Evolutionary conservation across 2,329 filamentous ascomycete species (phyloP).

Genomic region (Hypoxylon sp.): DNA sequence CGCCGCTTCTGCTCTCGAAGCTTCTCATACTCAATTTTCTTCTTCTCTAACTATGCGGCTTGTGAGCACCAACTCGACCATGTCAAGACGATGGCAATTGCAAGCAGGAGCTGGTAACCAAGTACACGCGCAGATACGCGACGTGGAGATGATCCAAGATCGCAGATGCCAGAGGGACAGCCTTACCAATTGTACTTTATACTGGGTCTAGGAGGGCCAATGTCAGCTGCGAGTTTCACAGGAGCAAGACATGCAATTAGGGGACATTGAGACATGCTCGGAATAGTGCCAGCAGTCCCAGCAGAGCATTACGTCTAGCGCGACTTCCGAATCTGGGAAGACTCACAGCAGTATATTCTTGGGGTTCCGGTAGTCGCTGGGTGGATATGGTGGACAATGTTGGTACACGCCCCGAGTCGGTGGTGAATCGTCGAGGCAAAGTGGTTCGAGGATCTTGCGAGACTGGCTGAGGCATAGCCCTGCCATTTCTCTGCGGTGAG

Average conservation of each 20-base stretch:
- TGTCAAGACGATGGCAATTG: constrained; percentile 15
- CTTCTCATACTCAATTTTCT: constrained; percentile 91
- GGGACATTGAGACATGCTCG: constrained; percentile 50
- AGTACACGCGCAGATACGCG: constrained; percentile 20
- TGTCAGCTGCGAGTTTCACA: constrained; percentile 51
- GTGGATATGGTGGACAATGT: constrained; percentile 75
- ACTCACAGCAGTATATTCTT: constrained; percentile 62
- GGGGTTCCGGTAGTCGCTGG: constrained; percentile 63
- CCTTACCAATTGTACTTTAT: constrained; percentile 79
- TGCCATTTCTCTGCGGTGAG: constrained; percentile 78
- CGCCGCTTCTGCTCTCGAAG: constrained; percentile 89
- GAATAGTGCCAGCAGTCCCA: constrained; percentile 42
- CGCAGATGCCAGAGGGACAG: constrained; percentile 27
- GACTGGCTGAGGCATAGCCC: constrained; percentile 70
- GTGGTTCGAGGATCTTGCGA: constrained; percentile 79
- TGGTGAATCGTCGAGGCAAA: constrained; percentile 93
- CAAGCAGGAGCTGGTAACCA: constrained; percentile 14
- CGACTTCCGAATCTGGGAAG: constrained; percentile 26
- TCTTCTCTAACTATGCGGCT: constrained; percentile 83
- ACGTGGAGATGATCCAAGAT: constrained; percentile 21
- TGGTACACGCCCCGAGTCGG: constrained; percentile 86
- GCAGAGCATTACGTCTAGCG: constrained; percentile 31
- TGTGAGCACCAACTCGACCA: constrained; percentile 54
- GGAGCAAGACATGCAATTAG: constrained; percentile 49
- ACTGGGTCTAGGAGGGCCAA: constrained; percentile 48